Percentiles rank a stretch among this genome's conserved stretches.
Conservation (phyloP, 345 rosid genomes). For the Moricandia moricandioides region DNA sequence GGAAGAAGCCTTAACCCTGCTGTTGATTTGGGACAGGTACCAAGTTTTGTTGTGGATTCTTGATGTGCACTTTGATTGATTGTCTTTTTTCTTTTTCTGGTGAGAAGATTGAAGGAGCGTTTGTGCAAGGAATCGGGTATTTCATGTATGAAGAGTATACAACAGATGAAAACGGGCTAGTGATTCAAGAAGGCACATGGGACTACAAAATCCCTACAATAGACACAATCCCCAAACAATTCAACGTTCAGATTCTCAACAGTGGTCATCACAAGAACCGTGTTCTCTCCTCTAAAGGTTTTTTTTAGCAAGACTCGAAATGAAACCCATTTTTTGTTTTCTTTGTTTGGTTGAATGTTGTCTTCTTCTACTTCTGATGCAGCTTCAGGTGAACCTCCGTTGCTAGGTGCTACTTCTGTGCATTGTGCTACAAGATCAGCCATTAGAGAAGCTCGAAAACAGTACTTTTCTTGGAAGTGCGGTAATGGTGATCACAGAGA, state of each 20-base stretch:
- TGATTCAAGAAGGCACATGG: conserved; percentile 75
- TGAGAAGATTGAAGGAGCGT: conserved; percentile 86
- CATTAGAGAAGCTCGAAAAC: conserved; percentile 63
- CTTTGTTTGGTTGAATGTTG: not conserved
- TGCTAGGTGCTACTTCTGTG: conserved; percentile 72
- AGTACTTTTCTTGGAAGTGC: conserved; percentile 53
- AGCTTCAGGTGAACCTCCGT: conserved; percentile 98
- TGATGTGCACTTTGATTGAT: not conserved
- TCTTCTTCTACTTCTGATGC: not conserved
- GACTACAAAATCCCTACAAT: conserved; percentile 82
- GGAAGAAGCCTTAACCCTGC: conserved; percentile 75
- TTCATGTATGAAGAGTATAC: conserved; percentile 86
- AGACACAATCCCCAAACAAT: conserved; percentile 75
- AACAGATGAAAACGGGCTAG: conserved; percentile 67
- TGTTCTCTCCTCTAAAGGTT: conserved; percentile 86
- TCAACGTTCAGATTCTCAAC: conserved; percentile 72
- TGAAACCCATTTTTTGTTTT: not conserved
- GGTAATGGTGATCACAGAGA: conserved; percentile 13
- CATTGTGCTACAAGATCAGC: conserved; percentile 85
- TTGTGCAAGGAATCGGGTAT: conserved; percentile 89
- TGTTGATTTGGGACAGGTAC: conserved; percentile 94
- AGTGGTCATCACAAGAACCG: conserved; percentile 75
- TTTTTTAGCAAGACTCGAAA: not conserved
- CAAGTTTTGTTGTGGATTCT: conserved; percentile 18
- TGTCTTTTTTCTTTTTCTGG: not conserved